Evolutionary conservation across 2,329 filamentous ascomycete genomes (phyloP), one percentile per base, ranked within the genome.

Genomic region (Arthrobotrys sinensis): DNA sequence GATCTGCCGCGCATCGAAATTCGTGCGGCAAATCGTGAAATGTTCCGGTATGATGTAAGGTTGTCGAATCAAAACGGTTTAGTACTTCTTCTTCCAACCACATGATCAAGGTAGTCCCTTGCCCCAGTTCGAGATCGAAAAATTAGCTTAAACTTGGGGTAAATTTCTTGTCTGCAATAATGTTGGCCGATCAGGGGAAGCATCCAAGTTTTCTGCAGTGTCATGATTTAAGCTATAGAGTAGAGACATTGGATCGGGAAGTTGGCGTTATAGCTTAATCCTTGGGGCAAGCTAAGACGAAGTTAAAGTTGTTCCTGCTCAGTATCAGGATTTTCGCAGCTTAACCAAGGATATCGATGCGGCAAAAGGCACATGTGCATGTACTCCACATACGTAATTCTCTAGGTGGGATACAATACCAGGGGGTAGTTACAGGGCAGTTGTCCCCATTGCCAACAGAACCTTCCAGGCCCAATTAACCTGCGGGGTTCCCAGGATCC

Each of bases 1-100:
- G 73, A 77, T 77, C 73, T 71, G 73, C 73, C 73, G 73, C 73
- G 19, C 73, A 77, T 77, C 73, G 73, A 34, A 14, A 36, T 34
- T 45, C 38, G 7, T 34, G 48, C 36, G 71, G 66, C 55, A 52
- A 43, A 70, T 69, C 57, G 66, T 52, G 36, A 62, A 62, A 40
- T 43, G 34, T 19, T 40, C 38, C 19, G 36, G 36, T 36, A 64
- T 68, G 71, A 68, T 76, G 63, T 76, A 55, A 73, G 21, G 12
- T 43, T 11, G 2, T 36, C 46, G 4, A 11, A 34, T 53, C 6
- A 3, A 36, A 60, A 43, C 16, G 12, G 55, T 16, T 16, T 34
- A 34, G n/a, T 24, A 45, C 4, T 16, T 1, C 45, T 24, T 43
- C 36, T 40, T 6, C 38, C 3, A 36, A 14, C 5, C 21, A 57